Evolutionary conservation across 345 rosid genomes (phyloP).

Genomic region (Lepidium africanum): DNA sequence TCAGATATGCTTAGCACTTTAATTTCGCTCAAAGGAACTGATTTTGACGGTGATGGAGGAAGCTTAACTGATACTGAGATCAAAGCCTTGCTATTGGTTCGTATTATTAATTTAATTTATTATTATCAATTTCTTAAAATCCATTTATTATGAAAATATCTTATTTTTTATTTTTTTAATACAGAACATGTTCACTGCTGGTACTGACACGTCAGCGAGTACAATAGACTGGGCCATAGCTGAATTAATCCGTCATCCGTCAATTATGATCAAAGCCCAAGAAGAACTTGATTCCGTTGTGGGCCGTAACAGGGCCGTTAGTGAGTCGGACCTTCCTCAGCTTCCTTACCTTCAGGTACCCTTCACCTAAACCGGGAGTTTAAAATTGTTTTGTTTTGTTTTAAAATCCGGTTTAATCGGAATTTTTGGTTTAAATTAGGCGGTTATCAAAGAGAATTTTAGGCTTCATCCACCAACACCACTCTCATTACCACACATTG

Average conservation of each 20-base stretch:
- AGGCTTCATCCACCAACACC: constrained; percentile 84
- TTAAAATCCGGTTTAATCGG: background rate
- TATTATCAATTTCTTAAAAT: background rate
- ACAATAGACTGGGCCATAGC: constrained; percentile 92
- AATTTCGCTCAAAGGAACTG: constrained; percentile 47
- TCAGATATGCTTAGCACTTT: constrained; percentile 50
- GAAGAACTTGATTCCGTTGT: constrained; percentile 58
- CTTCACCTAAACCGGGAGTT: background rate
- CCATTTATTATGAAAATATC: background rate
- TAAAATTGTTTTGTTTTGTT: background rate
- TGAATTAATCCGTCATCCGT: constrained; percentile 72
- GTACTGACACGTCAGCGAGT: constrained; percentile 91
- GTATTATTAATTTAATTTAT: background rate
- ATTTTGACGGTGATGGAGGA: constrained; percentile 42
- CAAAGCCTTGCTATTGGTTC: constrained; percentile 78
- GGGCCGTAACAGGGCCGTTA: constrained; percentile 43
- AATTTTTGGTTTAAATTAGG: constrained; percentile 21
- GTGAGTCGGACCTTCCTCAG: constrained; percentile 43
- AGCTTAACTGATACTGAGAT: constrained; percentile 72
- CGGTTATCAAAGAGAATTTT: constrained; percentile 73
- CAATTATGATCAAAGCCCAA: constrained; percentile 36
- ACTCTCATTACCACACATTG: constrained; percentile 62
- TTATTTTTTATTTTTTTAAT: background rate
- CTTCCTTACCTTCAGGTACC: constrained; percentile 55
- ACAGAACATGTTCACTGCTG: constrained; percentile 89